These are phyloP conservation scores for Datisca glomerata DNA, from an alignment of 306 rosid genomes.

Conservation along the genomic window DNA sequence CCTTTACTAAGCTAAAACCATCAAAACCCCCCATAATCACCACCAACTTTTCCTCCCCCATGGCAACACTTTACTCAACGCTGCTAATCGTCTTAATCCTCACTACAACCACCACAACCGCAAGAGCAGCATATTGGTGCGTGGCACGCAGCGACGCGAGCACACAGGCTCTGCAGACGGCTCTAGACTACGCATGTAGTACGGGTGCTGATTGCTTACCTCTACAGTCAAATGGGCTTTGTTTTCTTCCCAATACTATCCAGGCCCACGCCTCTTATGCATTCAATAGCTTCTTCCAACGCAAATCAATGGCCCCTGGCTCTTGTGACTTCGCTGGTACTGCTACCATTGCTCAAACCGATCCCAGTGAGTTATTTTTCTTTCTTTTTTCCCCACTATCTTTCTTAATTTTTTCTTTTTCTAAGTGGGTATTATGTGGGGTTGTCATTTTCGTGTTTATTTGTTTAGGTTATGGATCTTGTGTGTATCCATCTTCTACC, in stretches of 20 bases:
- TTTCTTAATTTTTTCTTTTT: background rate
- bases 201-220: constrained; percentile 68
- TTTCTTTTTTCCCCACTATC: background rate
- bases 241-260: constrained; percentile 78
- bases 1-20: constrained; percentile 48
- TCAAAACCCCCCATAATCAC: background rate
- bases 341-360: constrained; percentile 68
- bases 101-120: background rate
- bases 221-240: constrained; percentile 46
- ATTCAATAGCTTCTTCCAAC: constrained; percentile 64
- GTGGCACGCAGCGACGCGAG: constrained; percentile 67
- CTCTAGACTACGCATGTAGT: constrained; percentile 70
- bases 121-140: constrained; percentile 43
- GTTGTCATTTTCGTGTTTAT: background rate
- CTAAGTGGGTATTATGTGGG: too few relatives aligned
- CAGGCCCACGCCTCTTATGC: constrained; percentile 95
- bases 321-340: constrained; percentile 67
- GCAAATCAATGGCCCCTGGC: constrained; percentile 52
- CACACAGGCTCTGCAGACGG: constrained; percentile 40
- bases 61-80: constrained; percentile 7
- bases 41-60: background rate
- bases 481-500: constrained; percentile 66
- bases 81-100: background rate
- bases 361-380: constrained; percentile 45
- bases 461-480: constrained; percentile 89